Evolutionary conservation across 164 flowering plant species (phyloP).

Genomic region (Piper longum): DNA sequence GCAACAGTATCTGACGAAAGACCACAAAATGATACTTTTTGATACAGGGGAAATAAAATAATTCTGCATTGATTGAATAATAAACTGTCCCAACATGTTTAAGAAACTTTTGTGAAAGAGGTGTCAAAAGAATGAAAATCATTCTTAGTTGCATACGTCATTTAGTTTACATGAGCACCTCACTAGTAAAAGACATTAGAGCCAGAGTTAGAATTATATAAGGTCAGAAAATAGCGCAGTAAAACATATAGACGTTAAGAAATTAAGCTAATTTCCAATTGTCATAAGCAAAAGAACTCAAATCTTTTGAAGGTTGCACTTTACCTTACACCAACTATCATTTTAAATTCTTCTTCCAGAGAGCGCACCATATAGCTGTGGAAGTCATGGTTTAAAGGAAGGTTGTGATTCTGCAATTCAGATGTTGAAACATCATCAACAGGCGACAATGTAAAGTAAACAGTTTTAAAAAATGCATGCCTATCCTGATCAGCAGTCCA

Average conservation of each 20-base stretch:
- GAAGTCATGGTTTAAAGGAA: constrained; percentile 72
- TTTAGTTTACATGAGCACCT: too few species aligned
- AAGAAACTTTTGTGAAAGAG: too few species aligned
- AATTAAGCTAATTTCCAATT: background rate
- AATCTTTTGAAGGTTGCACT: background rate
- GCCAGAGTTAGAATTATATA: background rate
- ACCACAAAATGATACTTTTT: background rate
- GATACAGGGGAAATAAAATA: background rate
- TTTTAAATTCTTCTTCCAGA: constrained; percentile 96
- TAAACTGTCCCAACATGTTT: constrained; percentile 89
- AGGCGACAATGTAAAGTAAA: background rate
- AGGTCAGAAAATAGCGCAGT: too few species aligned
- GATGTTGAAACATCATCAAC: background rate
- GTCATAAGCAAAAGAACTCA: background rate
- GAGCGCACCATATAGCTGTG: constrained; percentile 98
- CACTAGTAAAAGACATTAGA: background rate
- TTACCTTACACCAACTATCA: constrained; percentile 95
- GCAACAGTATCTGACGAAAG: background rate
- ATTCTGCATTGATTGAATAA: too few species aligned
- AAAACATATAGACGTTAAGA: background rate
- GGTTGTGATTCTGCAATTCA: constrained; percentile 84
- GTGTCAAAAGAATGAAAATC: too few species aligned
- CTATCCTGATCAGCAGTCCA: too few species aligned
- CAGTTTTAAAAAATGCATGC: too few species aligned
- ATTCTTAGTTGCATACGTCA: too few species aligned